phyloP scores from a whole-genome alignment of 73 alveolate species.

The Paramecium sonneborni region DNA sequence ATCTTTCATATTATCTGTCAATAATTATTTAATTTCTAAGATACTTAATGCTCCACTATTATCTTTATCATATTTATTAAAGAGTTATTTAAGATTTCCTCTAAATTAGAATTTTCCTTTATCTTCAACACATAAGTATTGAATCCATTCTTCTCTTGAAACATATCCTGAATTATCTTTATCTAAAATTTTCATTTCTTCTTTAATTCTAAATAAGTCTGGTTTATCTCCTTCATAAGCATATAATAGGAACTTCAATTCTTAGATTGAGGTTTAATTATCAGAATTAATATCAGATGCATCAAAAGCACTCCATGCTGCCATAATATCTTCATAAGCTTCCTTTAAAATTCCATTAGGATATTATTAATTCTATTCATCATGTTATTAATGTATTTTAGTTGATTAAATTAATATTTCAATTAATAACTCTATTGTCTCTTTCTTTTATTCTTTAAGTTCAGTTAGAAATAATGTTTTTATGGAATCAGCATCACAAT shows the following conservation, averaged over 20 bases:
- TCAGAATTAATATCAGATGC: slow-evolving; percentile 66
- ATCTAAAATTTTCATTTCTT: slow-evolving; percentile 60
- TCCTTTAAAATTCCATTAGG: slow-evolving; percentile 58
- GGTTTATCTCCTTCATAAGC: slow-evolving; percentile 71
- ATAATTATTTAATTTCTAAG: not conserved
- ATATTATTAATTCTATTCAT: not conserved
- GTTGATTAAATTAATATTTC: slow-evolving; percentile 35
- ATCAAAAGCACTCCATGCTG: slow-evolving; percentile 68
- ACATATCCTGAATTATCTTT: slow-evolving; percentile 63
- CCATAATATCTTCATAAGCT: slow-evolving; percentile 59
- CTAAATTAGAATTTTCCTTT: slow-evolving; percentile 35
- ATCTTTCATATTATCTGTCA: slow-evolving; percentile 45
- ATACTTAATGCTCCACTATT: slow-evolving; percentile 59
- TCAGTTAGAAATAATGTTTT: slow-evolving; percentile 22
- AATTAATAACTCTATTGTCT: not conserved
- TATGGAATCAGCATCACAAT: slow-evolving; percentile 52
- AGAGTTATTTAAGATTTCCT: slow-evolving; percentile 53
- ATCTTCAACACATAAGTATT: slow-evolving; percentile 58
- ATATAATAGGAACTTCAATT: slow-evolving; percentile 54
- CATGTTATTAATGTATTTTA: not conserved
- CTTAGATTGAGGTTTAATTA: slow-evolving; percentile 37
- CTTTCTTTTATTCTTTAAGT: slow-evolving; percentile 6
- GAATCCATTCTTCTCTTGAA: slow-evolving; percentile 66
- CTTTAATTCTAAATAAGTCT: slow-evolving; percentile 45
- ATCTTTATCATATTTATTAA: slow-evolving; percentile 59